Percentiles rank a stretch among this genome's conserved stretches.
These are phyloP conservation scores for Rhynchospora pubera DNA, from an alignment of 176 grass and related monocot species.

Conservation along the genomic window DNA sequence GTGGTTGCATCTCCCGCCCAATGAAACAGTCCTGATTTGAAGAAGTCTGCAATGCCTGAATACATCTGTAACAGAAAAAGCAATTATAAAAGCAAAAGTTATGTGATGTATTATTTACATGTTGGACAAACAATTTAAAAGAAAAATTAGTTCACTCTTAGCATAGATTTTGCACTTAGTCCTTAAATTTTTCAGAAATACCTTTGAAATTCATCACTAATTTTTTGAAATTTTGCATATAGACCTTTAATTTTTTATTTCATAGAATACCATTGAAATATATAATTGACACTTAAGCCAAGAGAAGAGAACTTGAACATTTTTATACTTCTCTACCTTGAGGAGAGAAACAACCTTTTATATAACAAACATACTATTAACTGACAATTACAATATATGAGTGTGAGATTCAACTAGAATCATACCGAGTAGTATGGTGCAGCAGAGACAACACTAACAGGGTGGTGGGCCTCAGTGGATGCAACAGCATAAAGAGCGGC, in stretches of 20 bases:
- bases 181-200: too few relatives aligned
- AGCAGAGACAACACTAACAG: slow-evolving; percentile 62
- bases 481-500: slow-evolving; percentile 72
- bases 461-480: slow-evolving; percentile 1
- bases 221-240: too few relatives aligned
- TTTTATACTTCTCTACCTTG: background rate
- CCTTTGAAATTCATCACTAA: too few relatives aligned
- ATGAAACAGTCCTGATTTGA: slow-evolving; percentile 50
- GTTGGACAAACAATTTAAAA: too few relatives aligned
- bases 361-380: background rate
- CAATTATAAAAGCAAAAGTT: too few relatives aligned
- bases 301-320: background rate
- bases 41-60: slow-evolving; percentile 40
- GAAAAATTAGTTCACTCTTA: too few relatives aligned
- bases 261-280: background rate
- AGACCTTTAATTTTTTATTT: too few relatives aligned
- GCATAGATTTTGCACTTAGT: too few relatives aligned
- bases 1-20: slow-evolving; percentile 64
- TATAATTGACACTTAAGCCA: background rate
- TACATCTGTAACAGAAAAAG: slow-evolving; percentile 66
- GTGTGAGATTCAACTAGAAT: background rate
- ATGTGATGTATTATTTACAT: too few relatives aligned
- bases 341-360: background rate
- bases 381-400: background rate
- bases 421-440: slow-evolving; percentile 68